phyloP scores from a whole-genome alignment of 1,284 basidiomycete species.

The Amylostereum areolatum region DNA sequence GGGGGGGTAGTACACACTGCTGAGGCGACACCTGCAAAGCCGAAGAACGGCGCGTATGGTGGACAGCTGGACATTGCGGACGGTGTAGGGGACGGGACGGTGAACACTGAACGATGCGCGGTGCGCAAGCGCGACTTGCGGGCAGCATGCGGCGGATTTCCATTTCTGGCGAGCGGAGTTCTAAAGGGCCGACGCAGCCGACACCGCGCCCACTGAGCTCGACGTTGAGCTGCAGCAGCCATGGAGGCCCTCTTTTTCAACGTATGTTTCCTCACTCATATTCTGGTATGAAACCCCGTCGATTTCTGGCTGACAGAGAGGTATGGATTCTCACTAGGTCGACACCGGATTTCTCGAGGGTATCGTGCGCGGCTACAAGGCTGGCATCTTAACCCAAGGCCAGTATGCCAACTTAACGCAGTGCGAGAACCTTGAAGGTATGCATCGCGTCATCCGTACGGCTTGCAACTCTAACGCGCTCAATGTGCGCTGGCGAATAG shows the following conservation, averaged over 20 bases:
- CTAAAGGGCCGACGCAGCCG: neutral
- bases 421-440: slow-evolving; percentile 98
- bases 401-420: slow-evolving; percentile 95
- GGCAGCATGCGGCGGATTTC: neutral
- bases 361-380: slow-evolving; percentile 92
- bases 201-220: too few species aligned
- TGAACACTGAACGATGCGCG: too few species aligned
- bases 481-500: slow-evolving; percentile 32
- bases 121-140: too few species aligned
- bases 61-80: slow-evolving; percentile 48
- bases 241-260: slow-evolving; percentile 91
- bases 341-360: slow-evolving; percentile 86
- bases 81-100: neutral
- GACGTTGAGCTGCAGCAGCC: slow-evolving; percentile 5
- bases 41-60: slow-evolving; percentile 82
- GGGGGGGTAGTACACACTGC: slow-evolving; percentile 54
- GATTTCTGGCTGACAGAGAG: neutral
- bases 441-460: neutral
- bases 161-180: slow-evolving; percentile 5
- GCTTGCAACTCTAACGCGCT: neutral
- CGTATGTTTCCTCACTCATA: too few species aligned
- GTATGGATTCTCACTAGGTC: slow-evolving; percentile 40
- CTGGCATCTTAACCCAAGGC: slow-evolving; percentile 81
- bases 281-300: too few species aligned
- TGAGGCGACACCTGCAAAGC: slow-evolving; percentile 78